Conservation (phyloP, 2,329 filamentous ascomycete species). For the Penicillium sp. region DNA sequence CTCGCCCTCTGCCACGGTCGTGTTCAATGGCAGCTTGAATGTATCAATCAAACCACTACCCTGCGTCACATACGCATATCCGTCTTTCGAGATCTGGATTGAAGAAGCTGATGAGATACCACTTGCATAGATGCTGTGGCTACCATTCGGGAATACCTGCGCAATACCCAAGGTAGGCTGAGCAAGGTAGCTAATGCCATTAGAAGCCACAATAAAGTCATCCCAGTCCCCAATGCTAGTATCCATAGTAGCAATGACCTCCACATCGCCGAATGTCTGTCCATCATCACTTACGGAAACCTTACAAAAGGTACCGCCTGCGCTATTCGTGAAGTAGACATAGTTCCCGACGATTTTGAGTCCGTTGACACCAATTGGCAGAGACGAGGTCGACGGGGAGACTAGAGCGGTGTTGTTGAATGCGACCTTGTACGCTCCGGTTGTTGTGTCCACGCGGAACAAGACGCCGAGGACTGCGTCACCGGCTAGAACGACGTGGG, state of each 20-base stretch:
- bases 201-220: slow-evolving; percentile 15
- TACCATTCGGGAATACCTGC: slow-evolving; percentile 6
- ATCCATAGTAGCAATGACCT: slow-evolving; percentile 8
- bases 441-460: slow-evolving; percentile 16
- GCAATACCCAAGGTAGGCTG: slow-evolving; percentile 7
- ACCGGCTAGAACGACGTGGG: slow-evolving; percentile 14
- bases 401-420: slow-evolving; percentile 4
- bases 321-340: slow-evolving; percentile 17
- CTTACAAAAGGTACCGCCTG: slow-evolving; percentile 6
- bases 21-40: background rate
- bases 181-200: slow-evolving; percentile 13
- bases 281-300: slow-evolving; percentile 5
- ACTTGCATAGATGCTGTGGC: slow-evolving; percentile 5
- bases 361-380: slow-evolving; percentile 20
- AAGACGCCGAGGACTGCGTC: slow-evolving; percentile 17
- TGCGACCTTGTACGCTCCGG: slow-evolving; percentile 5
- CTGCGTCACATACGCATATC: background rate
- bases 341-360: slow-evolving; percentile 8
- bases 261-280: background rate
- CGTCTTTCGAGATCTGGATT: background rate
- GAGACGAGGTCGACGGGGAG: slow-evolving; percentile 1
- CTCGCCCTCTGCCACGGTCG: background rate
- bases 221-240: slow-evolving; percentile 7
- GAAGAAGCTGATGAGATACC: slow-evolving; percentile 6
- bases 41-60: background rate